These are phyloP conservation scores for Cytospora schulzeri DNA, from an alignment of 2,329 filamentous ascomycete genomes.

Conservation along the genomic window DNA sequence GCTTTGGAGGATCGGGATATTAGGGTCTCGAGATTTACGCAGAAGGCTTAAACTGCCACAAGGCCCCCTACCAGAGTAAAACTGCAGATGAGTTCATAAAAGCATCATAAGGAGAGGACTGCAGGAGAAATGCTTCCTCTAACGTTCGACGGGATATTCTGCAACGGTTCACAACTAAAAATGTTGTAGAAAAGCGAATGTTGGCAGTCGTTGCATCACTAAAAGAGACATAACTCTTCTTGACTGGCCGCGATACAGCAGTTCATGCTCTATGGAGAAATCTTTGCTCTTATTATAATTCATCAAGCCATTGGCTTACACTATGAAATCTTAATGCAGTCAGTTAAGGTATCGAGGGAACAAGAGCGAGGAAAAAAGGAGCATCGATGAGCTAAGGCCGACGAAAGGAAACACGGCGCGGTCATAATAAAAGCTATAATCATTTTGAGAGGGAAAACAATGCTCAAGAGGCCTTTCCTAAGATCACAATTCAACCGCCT, in stretches of 20 bases:
- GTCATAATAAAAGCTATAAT: not conserved
- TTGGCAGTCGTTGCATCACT: conserved; percentile 27
- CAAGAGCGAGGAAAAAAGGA: not conserved
- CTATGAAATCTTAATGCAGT: no score
- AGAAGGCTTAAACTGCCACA: no score
- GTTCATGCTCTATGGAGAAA: not conserved
- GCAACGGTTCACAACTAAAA: conserved; percentile 22
- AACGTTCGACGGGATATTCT: conserved; percentile 21
- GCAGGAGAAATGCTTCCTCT: not conserved
- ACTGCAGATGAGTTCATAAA: no score
- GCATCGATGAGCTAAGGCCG: not conserved
- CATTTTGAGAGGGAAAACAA: no score
- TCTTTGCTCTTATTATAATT: no score
- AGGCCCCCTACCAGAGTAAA: no score
- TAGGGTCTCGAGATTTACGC: no score
- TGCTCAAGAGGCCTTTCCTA: no score
- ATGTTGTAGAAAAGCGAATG: conserved; percentile 24
- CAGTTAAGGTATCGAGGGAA: not conserved
- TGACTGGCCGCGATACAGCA: conserved; percentile 28
- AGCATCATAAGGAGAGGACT: no score
- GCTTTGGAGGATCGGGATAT: no score
- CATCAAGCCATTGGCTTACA: no score
- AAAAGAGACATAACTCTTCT: conserved; percentile 26
- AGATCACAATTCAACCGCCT: no score
- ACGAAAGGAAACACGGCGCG: not conserved